phyloP scores from a whole-genome alignment of 257 asterid genomes.

The Cinchona pubescens region DNA sequence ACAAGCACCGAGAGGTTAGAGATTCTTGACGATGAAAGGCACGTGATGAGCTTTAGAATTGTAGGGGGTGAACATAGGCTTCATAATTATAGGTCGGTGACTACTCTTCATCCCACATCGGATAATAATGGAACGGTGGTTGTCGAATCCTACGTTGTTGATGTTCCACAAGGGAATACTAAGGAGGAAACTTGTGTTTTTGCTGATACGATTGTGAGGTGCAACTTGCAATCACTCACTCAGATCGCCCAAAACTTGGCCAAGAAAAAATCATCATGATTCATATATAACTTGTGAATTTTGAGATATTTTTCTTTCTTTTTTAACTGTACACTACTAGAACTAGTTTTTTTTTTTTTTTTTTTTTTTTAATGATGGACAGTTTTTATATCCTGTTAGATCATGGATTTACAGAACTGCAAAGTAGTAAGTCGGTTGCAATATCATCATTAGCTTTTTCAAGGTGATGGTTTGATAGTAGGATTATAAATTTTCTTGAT shows the following conservation, averaged over 20 bases:
- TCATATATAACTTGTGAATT: background rate
- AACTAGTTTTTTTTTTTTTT: too few relatives aligned
- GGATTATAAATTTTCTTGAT: background rate
- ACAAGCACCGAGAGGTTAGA: slow-evolving; percentile 74
- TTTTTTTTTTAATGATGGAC: slow-evolving; percentile 14
- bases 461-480: slow-evolving; percentile 8
- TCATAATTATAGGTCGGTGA: slow-evolving; percentile 60
- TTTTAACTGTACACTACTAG: background rate
- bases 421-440: slow-evolving; percentile 1
- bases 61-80: slow-evolving; percentile 85
- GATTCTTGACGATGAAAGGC: slow-evolving; percentile 67
- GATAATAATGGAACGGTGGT: slow-evolving; percentile 51
- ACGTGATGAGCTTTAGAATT: slow-evolving; percentile 70
- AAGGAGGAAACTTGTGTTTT: slow-evolving; percentile 71
- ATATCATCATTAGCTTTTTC: too few relatives aligned
- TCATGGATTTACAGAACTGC: slow-evolving; percentile 22
- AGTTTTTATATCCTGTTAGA: slow-evolving; percentile 25
- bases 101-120: slow-evolving; percentile 50
- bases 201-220: slow-evolving; percentile 71
- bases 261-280: slow-evolving; percentile 20
- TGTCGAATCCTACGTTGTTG: slow-evolving; percentile 82
- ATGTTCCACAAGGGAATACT: slow-evolving; percentile 70
- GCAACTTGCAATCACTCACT: slow-evolving; percentile 70
- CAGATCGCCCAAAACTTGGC: slow-evolving; percentile 46
- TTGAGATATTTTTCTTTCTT: background rate